phyloP scores from a whole-genome alignment of 192 early-diverging fungal genomes.

The Gonapodya sp. region DNA sequence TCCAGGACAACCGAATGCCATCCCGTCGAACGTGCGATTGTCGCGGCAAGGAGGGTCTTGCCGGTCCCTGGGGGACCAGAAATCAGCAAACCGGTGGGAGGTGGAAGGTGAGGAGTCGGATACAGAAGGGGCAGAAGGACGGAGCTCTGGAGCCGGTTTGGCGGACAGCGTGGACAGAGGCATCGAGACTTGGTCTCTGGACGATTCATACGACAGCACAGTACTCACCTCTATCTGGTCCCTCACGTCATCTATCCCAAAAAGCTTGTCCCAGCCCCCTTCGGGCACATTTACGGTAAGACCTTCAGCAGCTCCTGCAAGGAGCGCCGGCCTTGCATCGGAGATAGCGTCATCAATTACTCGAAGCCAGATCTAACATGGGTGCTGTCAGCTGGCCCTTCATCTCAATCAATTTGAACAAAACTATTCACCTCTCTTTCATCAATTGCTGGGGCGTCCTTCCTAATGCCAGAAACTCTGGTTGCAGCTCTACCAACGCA shows the following conservation, averaged over 20 bases:
- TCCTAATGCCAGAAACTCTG: background rate
- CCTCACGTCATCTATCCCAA: background rate
- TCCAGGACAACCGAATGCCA: conserved; percentile 26
- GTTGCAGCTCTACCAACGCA: background rate
- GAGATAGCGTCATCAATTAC: background rate
- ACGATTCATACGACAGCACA: background rate
- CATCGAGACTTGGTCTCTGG: background rate
- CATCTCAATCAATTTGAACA: too few species aligned
- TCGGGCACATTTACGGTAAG: background rate
- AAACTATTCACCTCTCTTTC: too few species aligned
- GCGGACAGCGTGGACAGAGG: background rate
- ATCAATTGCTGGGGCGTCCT: background rate
- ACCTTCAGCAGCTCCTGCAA: background rate
- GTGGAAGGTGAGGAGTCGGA: background rate
- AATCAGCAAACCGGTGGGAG: conserved; percentile 51
- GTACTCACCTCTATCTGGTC: background rate
- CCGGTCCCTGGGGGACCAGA: conserved; percentile 74
- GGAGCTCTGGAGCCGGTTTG: background rate
- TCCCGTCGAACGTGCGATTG: conserved; percentile 95
- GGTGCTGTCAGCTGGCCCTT: too few species aligned
- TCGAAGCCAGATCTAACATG: background rate
- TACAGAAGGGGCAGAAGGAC: background rate
- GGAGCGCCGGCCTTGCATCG: background rate
- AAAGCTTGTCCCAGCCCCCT: background rate
- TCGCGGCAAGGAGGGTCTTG: conserved; percentile 97